Conservation (phyloP, 2,329 filamentous ascomycete species). For the Botryotinia globosa region DNA sequence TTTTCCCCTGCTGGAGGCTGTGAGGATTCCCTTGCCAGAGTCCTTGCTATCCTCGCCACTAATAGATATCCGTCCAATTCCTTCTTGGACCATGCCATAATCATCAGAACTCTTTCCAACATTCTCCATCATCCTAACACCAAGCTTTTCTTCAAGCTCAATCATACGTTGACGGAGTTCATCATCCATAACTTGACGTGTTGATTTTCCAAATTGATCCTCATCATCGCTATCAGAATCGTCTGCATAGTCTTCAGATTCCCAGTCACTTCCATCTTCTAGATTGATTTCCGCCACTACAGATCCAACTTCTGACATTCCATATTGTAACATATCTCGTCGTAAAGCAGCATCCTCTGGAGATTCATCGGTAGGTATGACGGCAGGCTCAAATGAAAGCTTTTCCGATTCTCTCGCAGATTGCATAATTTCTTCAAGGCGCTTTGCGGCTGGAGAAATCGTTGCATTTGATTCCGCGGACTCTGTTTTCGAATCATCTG, state of each 20-base stretch:
- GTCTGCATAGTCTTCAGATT: conserved; percentile 51
- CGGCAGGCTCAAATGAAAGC: conserved; percentile 41
- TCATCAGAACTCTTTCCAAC: conserved; percentile 48
- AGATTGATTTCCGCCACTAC: conserved; percentile 90
- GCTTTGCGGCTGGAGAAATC: conserved; percentile 36
- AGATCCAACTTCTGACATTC: conserved; percentile 80
- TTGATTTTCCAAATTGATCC: conserved; percentile 73
- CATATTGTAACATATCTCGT: conserved; percentile 87
- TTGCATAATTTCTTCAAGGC: conserved; percentile 56
- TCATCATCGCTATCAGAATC: conserved; percentile 56
- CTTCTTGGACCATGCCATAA: conserved; percentile 44
- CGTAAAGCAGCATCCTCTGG: conserved; percentile 77
- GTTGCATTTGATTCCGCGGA: conserved; percentile 26
- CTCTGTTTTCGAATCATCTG: conserved; percentile 55
- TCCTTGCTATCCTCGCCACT: conserved; percentile 31
- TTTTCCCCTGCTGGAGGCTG: conserved; percentile 1
- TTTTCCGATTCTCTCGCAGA: conserved; percentile 54
- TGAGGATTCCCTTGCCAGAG: conserved; percentile 9
- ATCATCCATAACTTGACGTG: conserved; percentile 63
- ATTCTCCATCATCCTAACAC: conserved; percentile 54
- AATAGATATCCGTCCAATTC: conserved; percentile 57
- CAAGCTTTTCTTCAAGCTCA: conserved; percentile 74
- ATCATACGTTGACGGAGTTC: conserved; percentile 76
- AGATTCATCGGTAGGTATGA: conserved; percentile 72
- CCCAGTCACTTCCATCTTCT: conserved; percentile 63